Base-by-base conservation (phyloP, 148 eudicot genomes). In the Vaccinium vitisidaea region DNA sequence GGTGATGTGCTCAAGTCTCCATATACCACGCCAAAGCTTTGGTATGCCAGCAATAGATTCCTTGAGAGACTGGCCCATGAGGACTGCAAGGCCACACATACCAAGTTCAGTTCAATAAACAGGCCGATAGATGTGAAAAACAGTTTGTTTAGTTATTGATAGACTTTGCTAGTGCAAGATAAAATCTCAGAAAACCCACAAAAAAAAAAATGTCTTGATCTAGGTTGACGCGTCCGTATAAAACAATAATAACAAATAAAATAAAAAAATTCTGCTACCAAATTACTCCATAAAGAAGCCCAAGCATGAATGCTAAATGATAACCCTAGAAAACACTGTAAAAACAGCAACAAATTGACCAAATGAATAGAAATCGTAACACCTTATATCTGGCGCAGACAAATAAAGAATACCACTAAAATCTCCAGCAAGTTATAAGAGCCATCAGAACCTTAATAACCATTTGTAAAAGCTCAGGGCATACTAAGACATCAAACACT, bases 1-100 rank as follows among this genome's bases (percentile, higher is more conserved):
- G 99, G 99, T 39, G 99, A 97, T 75, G 98, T 95, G 87, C 98
- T 94, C 90, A 94, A 88, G 90, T 95, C 99, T 82, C 99, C 98
- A 79, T 91, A 97, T 7, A 97, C 98, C 84, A 97, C 96, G 78
- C 99, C 98, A 84, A 97, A 83, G 89, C 98, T 95, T 88, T 97
- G 98, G 87, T 95, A 97, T 39, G 99, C 98, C 75, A 97, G 91
- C n/a, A 95, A 32, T 58, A 97, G 86, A 90, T 90, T 89, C 87
- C 89, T 88, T 23, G 95, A 87, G 48, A 93, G 79, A 75, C 83
- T 86, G 79, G 86, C 86, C 94, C 89, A 89, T 75, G 93, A 82
- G 84, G 90, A 54, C 98, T 95, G 95, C 93, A 93, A 88, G 85
- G 65, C 27, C 74, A 87, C 54, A 71, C 48, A 71, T 16, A 86